These are phyloP conservation scores for Rhynchosporium graminicola DNA, from an alignment of 2,329 filamentous ascomycete genomes.

Conservation along the genomic window DNA sequence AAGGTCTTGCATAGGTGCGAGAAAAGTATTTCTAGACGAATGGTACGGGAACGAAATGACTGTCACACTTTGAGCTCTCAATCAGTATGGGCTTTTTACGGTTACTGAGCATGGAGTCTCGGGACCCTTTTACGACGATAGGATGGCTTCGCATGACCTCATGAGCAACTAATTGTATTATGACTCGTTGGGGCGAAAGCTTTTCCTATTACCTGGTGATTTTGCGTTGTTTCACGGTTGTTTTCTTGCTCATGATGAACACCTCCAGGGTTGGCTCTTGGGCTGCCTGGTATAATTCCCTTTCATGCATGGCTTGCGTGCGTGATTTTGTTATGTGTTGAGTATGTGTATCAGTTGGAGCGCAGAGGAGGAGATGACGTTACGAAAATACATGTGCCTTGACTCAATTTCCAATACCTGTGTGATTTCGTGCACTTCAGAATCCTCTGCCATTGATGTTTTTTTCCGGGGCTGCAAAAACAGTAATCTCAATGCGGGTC, in stretches of 20 bases:
- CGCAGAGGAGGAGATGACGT: constrained; percentile 9
- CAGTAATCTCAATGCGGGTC: neutral
- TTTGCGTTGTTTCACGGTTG: constrained; percentile 19
- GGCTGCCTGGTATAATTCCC: constrained; percentile 2
- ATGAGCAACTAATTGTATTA: constrained; percentile 31
- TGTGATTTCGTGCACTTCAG: neutral
- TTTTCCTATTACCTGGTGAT: constrained; percentile 21
- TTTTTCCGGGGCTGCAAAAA: too few species aligned
- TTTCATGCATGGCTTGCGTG: constrained; percentile 33
- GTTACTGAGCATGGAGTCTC: neutral
- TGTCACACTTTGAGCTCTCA: constrained; percentile 25
- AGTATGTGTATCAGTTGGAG: neutral
- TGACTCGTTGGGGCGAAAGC: constrained; percentile 28
- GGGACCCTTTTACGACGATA: constrained; percentile 23
- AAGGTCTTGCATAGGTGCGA: constrained; percentile 17
- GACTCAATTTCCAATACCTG: neutral
- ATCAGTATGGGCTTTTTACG: constrained; percentile 2
- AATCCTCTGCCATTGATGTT: neutral
- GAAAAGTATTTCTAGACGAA: constrained; percentile 13
- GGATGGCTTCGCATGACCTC: constrained; percentile 31
- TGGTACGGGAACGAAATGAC: constrained; percentile 18
- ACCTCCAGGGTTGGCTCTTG: constrained; percentile 16
- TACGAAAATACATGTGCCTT: constrained; percentile 5
- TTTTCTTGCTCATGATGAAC: constrained; percentile 13
- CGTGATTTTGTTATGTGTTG: constrained; percentile 14